Percentiles rank a stretch among this genome's conserved stretches.
Conservation (phyloP, 2,329 filamentous ascomycete genomes). For the Epichloe festucae region DNA sequence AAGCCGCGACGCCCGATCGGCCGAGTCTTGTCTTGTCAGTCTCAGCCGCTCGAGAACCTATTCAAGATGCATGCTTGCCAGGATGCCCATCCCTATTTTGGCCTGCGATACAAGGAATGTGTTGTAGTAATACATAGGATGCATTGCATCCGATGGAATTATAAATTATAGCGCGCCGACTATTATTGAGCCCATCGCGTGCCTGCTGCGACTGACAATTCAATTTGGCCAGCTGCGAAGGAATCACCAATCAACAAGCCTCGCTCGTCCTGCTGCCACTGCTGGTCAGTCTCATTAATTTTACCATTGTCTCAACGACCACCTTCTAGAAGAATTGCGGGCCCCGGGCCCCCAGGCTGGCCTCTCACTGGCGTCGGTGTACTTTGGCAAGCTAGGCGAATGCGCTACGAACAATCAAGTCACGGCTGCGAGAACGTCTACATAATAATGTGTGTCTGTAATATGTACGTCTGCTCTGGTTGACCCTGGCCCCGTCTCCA, state of each 20-base stretch:
- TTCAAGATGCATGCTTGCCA: background rate
- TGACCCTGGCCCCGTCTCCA: conserved; percentile 11
- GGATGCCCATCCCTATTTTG: background rate
- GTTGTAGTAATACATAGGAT: too few species aligned
- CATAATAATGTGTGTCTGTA: background rate
- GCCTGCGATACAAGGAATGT: background rate
- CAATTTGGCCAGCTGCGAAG: too few species aligned
- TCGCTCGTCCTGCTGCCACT: too few species aligned
- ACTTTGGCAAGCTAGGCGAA: background rate
- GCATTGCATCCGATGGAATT: too few species aligned
- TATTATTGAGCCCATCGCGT: too few species aligned
- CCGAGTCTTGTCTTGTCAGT: conserved; percentile 3
- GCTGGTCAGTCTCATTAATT: background rate
- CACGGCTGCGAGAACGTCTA: conserved; percentile 5
- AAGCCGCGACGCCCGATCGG: conserved; percentile 5
- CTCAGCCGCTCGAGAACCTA: background rate
- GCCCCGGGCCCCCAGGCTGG: conserved; percentile 9
- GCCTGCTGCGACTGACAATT: too few species aligned
- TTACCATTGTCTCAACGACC: background rate
- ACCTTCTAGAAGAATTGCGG: conserved; percentile 21
- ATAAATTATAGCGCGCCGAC: too few species aligned
- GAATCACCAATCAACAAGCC: too few species aligned
- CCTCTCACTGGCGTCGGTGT: too few species aligned
- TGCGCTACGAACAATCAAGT: conserved; percentile 4
- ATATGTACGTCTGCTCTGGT: background rate